Conservation (phyloP, 73 alveolate species). For the Paramecium caudatum region DNA sequence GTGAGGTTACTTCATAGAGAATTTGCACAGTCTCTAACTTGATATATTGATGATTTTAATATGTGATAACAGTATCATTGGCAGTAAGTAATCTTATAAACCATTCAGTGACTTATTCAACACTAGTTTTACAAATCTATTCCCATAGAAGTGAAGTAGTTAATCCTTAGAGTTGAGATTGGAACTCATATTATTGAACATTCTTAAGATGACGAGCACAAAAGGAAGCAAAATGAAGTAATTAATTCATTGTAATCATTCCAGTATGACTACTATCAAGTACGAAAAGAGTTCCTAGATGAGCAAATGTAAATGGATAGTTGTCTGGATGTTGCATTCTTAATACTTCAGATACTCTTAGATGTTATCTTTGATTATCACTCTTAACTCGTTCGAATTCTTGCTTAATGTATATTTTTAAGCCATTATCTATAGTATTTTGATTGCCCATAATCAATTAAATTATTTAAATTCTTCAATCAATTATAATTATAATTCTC, state of each 20-base stretch:
- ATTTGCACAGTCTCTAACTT: conserved; percentile 80
- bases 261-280: conserved; percentile 96
- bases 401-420: neutral
- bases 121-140: conserved; percentile 13
- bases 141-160: conserved; percentile 84
- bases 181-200: conserved; percentile 90
- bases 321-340: conserved; percentile 87
- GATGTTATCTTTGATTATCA: conserved; percentile 79
- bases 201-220: conserved; percentile 87
- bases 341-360: conserved; percentile 79
- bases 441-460: conserved; percentile 58
- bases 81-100: conserved; percentile 85
- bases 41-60: conserved; percentile 80
- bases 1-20: conserved; percentile 87
- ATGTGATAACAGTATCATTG: conserved; percentile 77
- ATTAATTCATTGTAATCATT: conserved; percentile 86
- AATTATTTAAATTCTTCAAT: conserved; percentile 43
- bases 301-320: conserved; percentile 88
- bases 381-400: conserved; percentile 81
- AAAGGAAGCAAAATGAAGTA: conserved; percentile 86
- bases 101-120: conserved; percentile 80
- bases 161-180: conserved; percentile 89
- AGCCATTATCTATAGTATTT: conserved; percentile 46
- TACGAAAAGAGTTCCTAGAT: conserved; percentile 87
- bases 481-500: conserved; percentile 53